These are phyloP conservation scores for Rhizopus stolonifer DNA, from an alignment of 371 early-diverging fungal species.

Conservation along the genomic window DNA sequence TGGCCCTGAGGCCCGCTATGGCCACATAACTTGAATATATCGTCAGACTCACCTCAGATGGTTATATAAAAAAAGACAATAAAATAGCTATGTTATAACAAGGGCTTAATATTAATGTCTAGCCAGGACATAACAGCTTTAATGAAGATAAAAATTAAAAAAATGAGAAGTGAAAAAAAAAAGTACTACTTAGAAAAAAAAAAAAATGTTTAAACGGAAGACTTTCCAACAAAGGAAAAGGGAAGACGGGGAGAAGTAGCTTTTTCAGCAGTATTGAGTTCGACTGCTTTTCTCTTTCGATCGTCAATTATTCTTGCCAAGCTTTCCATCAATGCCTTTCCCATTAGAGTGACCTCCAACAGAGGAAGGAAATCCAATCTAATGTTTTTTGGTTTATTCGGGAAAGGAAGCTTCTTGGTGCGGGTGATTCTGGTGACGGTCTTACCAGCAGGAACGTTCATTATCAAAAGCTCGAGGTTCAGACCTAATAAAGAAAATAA, in stretches of 20 bases:
- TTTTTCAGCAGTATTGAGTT: slow-evolving; percentile 3
- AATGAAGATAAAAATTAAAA: slow-evolving; percentile 1
- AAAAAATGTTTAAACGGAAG: slow-evolving; percentile 7
- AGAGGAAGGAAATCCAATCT: slow-evolving; percentile 11
- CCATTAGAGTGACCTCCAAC: slow-evolving; percentile 10
- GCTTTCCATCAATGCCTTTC: slow-evolving; percentile 6
- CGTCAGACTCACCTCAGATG: background rate
- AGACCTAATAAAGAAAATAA: slow-evolving; percentile 15
- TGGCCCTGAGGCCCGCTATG: background rate
- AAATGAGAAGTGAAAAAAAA: background rate
- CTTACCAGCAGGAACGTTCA: slow-evolving; percentile 13
- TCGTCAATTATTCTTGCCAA: slow-evolving; percentile 2
- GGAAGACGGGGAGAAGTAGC: slow-evolving; percentile 6
- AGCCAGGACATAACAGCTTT: background rate
- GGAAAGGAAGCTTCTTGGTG: slow-evolving; percentile 7
- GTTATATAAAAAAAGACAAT: slow-evolving; percentile 54
- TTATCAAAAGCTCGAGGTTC: slow-evolving; percentile 9
- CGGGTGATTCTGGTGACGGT: slow-evolving; percentile 2
- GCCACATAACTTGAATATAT: background rate
- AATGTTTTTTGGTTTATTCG: background rate
- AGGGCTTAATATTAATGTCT: slow-evolving; percentile 1
- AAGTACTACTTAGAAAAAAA: slow-evolving; percentile 1
- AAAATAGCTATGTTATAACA: background rate
- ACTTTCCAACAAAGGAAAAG: slow-evolving; percentile 8
- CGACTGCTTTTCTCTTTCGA: slow-evolving; percentile 11